phyloP scores from a whole-genome alignment of 2,329 filamentous ascomycete species.

The Xylaria multiplex region DNA sequence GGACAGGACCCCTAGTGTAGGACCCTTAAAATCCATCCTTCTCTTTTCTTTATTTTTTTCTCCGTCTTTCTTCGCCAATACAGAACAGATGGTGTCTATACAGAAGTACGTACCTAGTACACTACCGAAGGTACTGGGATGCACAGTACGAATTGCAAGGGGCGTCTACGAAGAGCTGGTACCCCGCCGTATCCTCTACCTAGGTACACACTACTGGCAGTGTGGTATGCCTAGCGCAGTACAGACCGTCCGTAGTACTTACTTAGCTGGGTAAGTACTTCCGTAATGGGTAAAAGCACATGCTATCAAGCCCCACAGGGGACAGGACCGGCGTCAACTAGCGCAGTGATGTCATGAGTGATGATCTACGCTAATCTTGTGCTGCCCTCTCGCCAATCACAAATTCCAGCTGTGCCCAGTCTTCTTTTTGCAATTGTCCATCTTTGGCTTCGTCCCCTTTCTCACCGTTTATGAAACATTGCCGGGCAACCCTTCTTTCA shows the following conservation, averaged over 20 bases:
- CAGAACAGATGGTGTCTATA: background rate
- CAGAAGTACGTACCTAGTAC: background rate
- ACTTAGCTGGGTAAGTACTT: background rate
- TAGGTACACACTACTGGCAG: background rate
- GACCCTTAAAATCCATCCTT: constrained; percentile 26
- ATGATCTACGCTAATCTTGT: constrained; percentile 38
- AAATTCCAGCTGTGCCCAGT: constrained; percentile 21
- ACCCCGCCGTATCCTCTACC: background rate
- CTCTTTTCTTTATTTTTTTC: constrained; percentile 1
- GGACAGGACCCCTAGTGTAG: constrained; percentile 13
- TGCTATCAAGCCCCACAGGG: constrained; percentile 19
- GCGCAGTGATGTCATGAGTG: constrained; percentile 38
- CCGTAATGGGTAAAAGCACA: constrained; percentile 18
- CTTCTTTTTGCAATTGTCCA: constrained; percentile 21
- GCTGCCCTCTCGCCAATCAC: constrained; percentile 36
- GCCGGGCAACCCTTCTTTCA: constrained; percentile 20
- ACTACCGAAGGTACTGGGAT: background rate
- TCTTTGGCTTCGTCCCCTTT: constrained; percentile 19
- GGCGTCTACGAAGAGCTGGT: background rate
- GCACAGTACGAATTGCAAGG: constrained; percentile 17
- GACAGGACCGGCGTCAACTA: constrained; percentile 18
- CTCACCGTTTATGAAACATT: constrained; percentile 33
- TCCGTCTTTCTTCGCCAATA: background rate
- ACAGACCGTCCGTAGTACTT: background rate
- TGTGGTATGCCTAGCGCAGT: background rate